These are phyloP conservation scores for Neocatenulostroma microsporum DNA, from an alignment of 2,329 filamentous ascomycete species.

Conservation along the genomic window DNA sequence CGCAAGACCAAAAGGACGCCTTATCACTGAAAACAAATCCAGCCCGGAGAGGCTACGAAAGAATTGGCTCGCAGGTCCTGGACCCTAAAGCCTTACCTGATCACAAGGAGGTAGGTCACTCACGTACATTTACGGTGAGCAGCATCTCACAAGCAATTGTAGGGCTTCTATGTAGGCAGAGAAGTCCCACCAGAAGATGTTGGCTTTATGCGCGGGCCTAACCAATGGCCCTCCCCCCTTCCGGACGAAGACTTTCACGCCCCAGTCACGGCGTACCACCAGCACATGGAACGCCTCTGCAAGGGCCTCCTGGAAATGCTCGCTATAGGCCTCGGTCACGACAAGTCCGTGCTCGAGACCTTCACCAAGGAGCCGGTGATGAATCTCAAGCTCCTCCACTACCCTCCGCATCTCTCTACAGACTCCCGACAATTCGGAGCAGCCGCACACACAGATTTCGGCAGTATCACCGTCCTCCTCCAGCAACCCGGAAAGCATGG, in stretches of 20 bases:
- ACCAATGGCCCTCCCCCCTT: constrained; percentile 37
- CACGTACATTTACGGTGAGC: too few relatives aligned
- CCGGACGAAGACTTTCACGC: constrained; percentile 25
- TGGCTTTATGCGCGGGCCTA: constrained; percentile 33
- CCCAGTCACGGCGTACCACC: constrained; percentile 14
- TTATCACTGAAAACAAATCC: constrained; percentile 17
- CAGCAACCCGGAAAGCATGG: constrained; percentile 37
- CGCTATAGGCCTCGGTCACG: constrained; percentile 15
- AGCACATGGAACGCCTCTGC: constrained; percentile 15
- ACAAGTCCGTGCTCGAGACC: constrained; percentile 15
- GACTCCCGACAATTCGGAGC: constrained; percentile 18
- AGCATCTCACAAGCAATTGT: too few relatives aligned
- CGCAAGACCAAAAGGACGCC: constrained; percentile 14
- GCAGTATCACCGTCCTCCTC: constrained; percentile 41
- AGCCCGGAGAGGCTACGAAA: constrained; percentile 27
- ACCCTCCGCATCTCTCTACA: constrained; percentile 14
- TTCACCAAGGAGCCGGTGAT: constrained; percentile 22
- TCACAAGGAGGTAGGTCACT: constrained; percentile 14
- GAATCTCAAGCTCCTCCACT: constrained; percentile 22
- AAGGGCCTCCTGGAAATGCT: constrained; percentile 17
- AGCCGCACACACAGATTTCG: constrained; percentile 29
- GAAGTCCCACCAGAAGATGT: constrained; percentile 19
- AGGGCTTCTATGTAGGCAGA: constrained; percentile 26
- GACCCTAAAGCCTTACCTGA: constrained; percentile 28
- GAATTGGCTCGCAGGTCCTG: constrained; percentile 44